A percentile compares a stretch with the other conserved stretches of the same genome.
phyloP scores from a whole-genome alignment of 2,329 filamentous ascomycete species.

The Incumbomyces delicatus region DNA sequence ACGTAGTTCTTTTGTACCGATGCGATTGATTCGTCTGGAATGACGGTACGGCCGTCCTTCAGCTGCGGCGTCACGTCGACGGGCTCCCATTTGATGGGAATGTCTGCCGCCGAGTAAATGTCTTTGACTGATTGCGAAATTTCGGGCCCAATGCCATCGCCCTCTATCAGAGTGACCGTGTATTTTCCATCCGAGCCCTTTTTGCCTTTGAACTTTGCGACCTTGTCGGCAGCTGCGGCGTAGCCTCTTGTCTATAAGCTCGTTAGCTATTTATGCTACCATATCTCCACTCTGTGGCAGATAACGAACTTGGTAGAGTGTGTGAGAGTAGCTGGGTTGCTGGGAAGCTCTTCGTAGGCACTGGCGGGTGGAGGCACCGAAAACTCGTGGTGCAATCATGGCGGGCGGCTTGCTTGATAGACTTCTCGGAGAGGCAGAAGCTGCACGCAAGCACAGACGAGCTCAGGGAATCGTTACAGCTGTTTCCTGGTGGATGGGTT shows the following conservation, averaged over 20 bases:
- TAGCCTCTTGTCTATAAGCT: slow-evolving; percentile 44
- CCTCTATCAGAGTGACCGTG: slow-evolving; percentile 94
- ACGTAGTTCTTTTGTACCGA: slow-evolving; percentile 95
- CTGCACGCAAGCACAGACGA: slow-evolving; percentile 17
- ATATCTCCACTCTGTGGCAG: slow-evolving; percentile 10
- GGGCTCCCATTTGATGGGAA: slow-evolving; percentile 94
- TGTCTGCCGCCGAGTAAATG: slow-evolving; percentile 92
- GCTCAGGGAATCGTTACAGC: slow-evolving; percentile 21
- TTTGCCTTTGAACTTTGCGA: slow-evolving; percentile 87
- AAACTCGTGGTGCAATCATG: slow-evolving; percentile 76
- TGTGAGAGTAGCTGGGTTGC: slow-evolving; percentile 37
- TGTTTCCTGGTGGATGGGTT: slow-evolving; percentile 12
- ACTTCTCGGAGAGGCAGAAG: background rate
- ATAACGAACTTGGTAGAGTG: slow-evolving; percentile 48
- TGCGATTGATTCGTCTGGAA: slow-evolving; percentile 83
- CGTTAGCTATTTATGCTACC: background rate
- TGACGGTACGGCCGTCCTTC: slow-evolving; percentile 91
- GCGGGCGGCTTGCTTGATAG: slow-evolving; percentile 29
- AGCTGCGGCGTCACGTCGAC: slow-evolving; percentile 90
- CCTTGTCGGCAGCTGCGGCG: slow-evolving; percentile 48
- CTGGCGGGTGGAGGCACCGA: slow-evolving; percentile 68
- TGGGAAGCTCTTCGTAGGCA: slow-evolving; percentile 58
- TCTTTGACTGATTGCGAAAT: slow-evolving; percentile 97
- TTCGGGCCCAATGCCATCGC: slow-evolving; percentile 96
- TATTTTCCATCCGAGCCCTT: slow-evolving; percentile 90